Evolutionary conservation across 2,329 filamentous ascomycete species (phyloP).

Genomic region (Diaporthe sp.): DNA sequence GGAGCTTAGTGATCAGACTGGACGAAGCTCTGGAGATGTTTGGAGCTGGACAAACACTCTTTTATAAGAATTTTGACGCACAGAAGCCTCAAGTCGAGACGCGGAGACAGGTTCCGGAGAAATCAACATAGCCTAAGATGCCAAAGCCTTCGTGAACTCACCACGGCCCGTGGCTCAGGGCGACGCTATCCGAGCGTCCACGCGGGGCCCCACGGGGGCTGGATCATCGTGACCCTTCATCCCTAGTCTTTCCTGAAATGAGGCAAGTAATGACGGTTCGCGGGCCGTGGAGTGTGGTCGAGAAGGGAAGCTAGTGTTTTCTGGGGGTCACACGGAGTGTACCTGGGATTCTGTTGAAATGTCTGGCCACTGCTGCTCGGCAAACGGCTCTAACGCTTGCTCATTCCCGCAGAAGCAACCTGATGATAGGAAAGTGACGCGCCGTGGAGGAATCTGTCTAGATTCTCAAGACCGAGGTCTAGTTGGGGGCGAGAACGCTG

Average conservation of each 20-base stretch:
- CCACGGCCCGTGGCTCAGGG: conserved; percentile 13
- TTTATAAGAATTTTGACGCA: not conserved
- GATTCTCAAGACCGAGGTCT: not conserved
- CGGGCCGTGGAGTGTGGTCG: conserved; percentile 16
- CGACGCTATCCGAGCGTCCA: not conserved
- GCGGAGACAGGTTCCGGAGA: not conserved
- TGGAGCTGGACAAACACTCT: not conserved
- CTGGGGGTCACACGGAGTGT: not conserved
- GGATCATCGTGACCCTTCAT: conserved; percentile 17
- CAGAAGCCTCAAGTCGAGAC: not conserved
- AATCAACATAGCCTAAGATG: conserved; percentile 21
- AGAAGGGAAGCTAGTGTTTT: not conserved
- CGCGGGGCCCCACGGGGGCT: conserved; percentile 18
- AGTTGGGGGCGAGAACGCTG: not conserved
- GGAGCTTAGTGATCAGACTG: not conserved
- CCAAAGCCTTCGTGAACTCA: not conserved
- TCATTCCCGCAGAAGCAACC: not conserved
- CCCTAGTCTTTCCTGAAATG: not conserved
- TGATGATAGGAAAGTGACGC: not conserved
- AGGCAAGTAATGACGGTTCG: conserved; percentile 2
- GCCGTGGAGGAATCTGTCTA: conserved; percentile 3
- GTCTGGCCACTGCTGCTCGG: not conserved
- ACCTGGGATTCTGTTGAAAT: not conserved
- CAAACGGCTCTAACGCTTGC: not conserved
- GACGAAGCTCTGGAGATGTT: not conserved